A percentile compares a stretch with the other conserved stretches of the same genome.
Evolutionary conservation across 805 yeast species (phyloP).

Genomic region (Zygotorulaspora danielsina): DNA sequence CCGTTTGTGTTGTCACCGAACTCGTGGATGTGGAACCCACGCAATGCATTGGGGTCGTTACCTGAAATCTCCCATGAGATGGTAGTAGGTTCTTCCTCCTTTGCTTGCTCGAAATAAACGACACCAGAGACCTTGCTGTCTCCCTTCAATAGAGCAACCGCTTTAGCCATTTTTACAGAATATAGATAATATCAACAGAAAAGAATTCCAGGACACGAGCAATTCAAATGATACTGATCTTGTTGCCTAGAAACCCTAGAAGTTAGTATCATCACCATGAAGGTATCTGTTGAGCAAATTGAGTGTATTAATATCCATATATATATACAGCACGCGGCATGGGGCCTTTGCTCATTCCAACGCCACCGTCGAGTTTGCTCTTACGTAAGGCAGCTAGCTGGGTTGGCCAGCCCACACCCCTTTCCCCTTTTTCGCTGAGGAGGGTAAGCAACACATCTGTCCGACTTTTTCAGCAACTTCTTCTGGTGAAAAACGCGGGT

Average conservation of each 20-base stretch:
- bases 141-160: constrained; percentile 95
- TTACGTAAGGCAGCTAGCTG: too few species aligned
- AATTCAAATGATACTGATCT: background rate
- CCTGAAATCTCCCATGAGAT: constrained; percentile 87
- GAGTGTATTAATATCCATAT: background rate
- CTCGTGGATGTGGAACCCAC: constrained; percentile 98
- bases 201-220: background rate
- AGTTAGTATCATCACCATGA: background rate
- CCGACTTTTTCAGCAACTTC: too few species aligned
- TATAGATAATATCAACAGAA: background rate
- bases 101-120: constrained; percentile 79
- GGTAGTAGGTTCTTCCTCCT: constrained; percentile 79
- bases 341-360: too few species aligned
- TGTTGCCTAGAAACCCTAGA: background rate
- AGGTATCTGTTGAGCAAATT: background rate
- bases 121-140: constrained; percentile 85
- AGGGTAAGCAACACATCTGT: too few species aligned
- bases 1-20: constrained; percentile 97
- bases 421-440: too few species aligned
- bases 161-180: constrained; percentile 33
- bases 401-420: too few species aligned
- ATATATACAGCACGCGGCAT: too few species aligned
- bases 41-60: constrained; percentile 77
- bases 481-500: too few species aligned
- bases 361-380: too few species aligned